Base-by-base conservation (phyloP, 2,329 filamentous ascomycete species). In the Diaporthe sp. region DNA sequence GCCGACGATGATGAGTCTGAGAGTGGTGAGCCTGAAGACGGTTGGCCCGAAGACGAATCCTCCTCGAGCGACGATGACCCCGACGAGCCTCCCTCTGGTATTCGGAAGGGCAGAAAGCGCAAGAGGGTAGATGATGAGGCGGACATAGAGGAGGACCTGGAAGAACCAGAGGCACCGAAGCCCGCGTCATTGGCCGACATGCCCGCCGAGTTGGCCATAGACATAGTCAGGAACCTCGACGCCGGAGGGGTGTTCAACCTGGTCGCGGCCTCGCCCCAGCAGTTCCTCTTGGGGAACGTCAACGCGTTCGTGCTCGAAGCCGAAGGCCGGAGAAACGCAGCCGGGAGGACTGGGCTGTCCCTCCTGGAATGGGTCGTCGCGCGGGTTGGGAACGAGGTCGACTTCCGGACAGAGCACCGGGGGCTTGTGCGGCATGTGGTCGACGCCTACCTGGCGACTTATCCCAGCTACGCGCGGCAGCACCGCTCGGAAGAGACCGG, bases 291-390 rank as follows among this genome's bases (percentile, higher is more conserved):
- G 7, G 34, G 44, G 4, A 28, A 39, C 2, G 34, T 28, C 47
- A 28, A 68, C 47, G 65, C 65, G 15, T 68, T 68, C n/a, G 2
- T 53, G 7, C 22, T 68, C 34, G 65, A 68, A 4, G 31, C 61
- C 34, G 13, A 12, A 34, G 22, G 15, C 13, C 65, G 47, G 8
- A 68, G 44, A 17, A 12, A 10, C 8, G 13, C 31, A 3, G 22
- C 12, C 13, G 3, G 2, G 0, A 17, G 47, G 47, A 39, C 1
- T 4, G 47, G 65, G 10, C n/a, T 20, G 15, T 53, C 65, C 15
- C 47, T 68, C 4, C n/a, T 53, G 5, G 65, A 68, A 22, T 53
- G 65, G 47, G 47, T 53, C 31, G 13, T 39, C 8, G 15, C 25
- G 47, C 31, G 65, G 4, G 34, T 22, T 20, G 47, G 20, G 6